These are phyloP conservation scores for Magnaporthales sp. DNA, from an alignment of 2,329 filamentous ascomycete genomes.

Conservation along the genomic window DNA sequence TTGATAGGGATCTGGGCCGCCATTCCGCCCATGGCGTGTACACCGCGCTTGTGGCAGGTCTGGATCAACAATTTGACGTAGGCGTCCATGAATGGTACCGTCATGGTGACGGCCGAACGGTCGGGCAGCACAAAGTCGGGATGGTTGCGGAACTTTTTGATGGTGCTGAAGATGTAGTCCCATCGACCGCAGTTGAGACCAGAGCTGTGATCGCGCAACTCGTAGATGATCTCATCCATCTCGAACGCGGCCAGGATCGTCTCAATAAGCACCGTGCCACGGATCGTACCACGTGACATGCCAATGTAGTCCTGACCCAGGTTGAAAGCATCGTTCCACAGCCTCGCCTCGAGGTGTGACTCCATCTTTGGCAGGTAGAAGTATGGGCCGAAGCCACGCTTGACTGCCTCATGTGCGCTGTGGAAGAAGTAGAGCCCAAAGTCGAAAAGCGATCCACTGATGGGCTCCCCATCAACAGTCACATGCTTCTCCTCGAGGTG, in stretches of 20 bases:
- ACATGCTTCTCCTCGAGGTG: slow-evolving; percentile 98
- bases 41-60: slow-evolving; percentile 91
- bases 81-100: slow-evolving; percentile 93
- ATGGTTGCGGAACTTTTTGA: slow-evolving; percentile 98
- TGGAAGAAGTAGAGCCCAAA: slow-evolving; percentile 99
- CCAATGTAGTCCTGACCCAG: slow-evolving; percentile 87
- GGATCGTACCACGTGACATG: slow-evolving; percentile 83
- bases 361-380: slow-evolving; percentile 99
- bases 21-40: slow-evolving; percentile 99
- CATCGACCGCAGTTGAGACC: slow-evolving; percentile 97
- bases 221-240: slow-evolving; percentile 99
- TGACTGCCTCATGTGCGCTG: slow-evolving; percentile 84
- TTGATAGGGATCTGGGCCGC: slow-evolving; percentile 98
- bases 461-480: slow-evolving; percentile 88
- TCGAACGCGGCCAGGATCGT: slow-evolving; percentile 96
- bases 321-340: slow-evolving; percentile 99
- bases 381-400: slow-evolving; percentile 82
- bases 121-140: slow-evolving; percentile 89
- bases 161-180: slow-evolving; percentile 99
- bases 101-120: slow-evolving; percentile 90
- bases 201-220: slow-evolving; percentile 91
- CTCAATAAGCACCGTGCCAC: slow-evolving; percentile 93
- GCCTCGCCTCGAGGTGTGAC: slow-evolving; percentile 88
- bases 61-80: slow-evolving; percentile 97
- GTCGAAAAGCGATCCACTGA: slow-evolving; percentile 88